These are phyloP conservation scores for Persicaria maculosa DNA, from an alignment of 148 eudicot genomes.

Conservation along the genomic window DNA sequence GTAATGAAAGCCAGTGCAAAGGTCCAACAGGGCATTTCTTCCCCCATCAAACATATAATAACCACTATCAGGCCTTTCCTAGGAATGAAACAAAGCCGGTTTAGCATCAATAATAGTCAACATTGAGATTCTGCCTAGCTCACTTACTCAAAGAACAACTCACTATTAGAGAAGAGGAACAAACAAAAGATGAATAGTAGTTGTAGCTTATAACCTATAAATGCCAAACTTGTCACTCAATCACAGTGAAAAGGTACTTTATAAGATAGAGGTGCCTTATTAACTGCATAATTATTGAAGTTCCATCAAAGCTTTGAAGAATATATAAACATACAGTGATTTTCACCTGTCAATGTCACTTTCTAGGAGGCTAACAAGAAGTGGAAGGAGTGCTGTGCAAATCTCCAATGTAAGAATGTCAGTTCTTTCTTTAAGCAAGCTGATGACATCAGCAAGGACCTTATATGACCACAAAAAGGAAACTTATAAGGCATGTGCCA, in stretches of 20 bases:
- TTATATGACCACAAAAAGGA: slow-evolving; percentile 23
- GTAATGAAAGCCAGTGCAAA: too few relatives aligned
- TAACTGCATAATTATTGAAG: not conserved
- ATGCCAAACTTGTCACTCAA: not conserved
- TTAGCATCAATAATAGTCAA: not conserved
- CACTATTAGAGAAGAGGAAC: not conserved
- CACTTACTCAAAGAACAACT: not conserved
- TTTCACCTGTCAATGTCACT: slow-evolving; percentile 79
- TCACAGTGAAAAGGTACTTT: not conserved
- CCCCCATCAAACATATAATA: not conserved
- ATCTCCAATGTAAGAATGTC: slow-evolving; percentile 79
- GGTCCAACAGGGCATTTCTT: not conserved
- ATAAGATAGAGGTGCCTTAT: not conserved
- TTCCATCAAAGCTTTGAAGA: not conserved
- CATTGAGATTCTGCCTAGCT: not conserved
- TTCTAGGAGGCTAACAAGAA: slow-evolving; percentile 65
- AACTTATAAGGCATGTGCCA: slow-evolving; percentile 12
- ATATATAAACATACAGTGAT: not conserved
- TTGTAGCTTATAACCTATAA: not conserved
- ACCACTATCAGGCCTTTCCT: not conserved
- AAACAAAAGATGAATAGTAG: too few relatives aligned
- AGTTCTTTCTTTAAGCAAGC: slow-evolving; percentile 62
- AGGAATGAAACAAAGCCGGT: not conserved
- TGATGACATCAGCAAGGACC: slow-evolving; percentile 84
- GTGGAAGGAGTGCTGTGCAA: slow-evolving; percentile 70